Evolutionary conservation across 192 early-diverging fungal genomes (phyloP).

Genomic region (Backusella morwellensis): DNA sequence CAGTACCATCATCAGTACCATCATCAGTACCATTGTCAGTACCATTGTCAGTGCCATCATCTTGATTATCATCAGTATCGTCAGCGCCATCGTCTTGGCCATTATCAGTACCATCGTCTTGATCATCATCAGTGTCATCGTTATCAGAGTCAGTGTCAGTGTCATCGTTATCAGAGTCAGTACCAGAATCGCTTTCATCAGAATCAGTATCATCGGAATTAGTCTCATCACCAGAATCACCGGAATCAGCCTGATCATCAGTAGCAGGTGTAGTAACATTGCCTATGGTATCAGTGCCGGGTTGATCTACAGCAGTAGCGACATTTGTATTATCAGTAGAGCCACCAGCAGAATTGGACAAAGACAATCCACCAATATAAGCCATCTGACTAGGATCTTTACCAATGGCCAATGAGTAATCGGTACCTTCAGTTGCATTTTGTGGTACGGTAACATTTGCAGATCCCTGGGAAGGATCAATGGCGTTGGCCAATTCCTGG

Average conservation of each 20-base stretch:
- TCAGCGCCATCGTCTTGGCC: neutral
- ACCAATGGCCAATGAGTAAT: constrained; percentile 25
- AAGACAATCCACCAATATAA: constrained; percentile 23
- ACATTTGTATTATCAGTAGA: neutral
- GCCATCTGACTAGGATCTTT: constrained; percentile 8
- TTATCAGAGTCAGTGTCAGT: neutral
- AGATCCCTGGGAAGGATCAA: neutral
- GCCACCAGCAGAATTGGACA: neutral
- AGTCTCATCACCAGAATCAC: too few relatives aligned
- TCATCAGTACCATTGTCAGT: neutral
- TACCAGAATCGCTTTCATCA: neutral
- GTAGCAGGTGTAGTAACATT: neutral
- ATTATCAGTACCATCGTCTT: neutral
- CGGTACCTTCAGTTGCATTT: constrained; percentile 12
- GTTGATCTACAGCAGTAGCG: neutral
- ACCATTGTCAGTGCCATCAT: neutral
- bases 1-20: neutral
- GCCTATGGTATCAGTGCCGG: neutral
- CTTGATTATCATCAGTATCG: too few relatives aligned
- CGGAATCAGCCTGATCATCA: neutral
- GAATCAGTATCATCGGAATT: neutral
- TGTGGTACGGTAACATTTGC: constrained; percentile 12
- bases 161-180: neutral
- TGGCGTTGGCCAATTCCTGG: neutral
- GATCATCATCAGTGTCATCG: neutral